Conservation (phyloP, 768 basidiomycete species). For the Rhodotorula taiwanensis region DNA sequence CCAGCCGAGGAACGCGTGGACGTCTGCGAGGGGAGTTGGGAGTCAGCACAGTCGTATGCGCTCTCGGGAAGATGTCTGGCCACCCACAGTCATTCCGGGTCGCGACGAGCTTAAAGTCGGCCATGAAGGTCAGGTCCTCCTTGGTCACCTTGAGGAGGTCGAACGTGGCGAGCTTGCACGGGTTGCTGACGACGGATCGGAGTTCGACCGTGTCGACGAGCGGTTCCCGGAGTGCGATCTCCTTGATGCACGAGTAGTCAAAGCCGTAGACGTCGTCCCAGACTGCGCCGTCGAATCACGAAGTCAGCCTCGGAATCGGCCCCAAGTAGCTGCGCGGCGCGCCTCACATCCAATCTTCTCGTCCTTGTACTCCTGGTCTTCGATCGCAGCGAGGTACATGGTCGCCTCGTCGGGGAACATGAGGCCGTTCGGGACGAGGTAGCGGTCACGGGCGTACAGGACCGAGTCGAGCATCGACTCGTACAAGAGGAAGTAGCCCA, state of each 20-base stretch:
- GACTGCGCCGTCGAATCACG: slow-evolving; percentile 52
- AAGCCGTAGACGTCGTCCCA: slow-evolving; percentile 99
- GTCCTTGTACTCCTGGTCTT: slow-evolving; percentile 99
- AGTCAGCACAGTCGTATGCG: neutral
- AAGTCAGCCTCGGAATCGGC: too few species aligned
- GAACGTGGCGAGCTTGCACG: slow-evolving; percentile 85
- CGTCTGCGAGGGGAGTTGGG: slow-evolving; percentile 52
- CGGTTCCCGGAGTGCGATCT: slow-evolving; percentile 91
- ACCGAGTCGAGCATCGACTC: slow-evolving; percentile 99
- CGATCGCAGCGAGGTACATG: slow-evolving; percentile 90
- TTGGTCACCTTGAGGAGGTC: slow-evolving; percentile 85
- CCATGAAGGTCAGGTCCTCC: slow-evolving; percentile 82
- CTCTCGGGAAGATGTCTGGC: neutral
- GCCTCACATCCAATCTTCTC: slow-evolving; percentile 97
- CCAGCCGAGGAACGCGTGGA: slow-evolving; percentile 98
- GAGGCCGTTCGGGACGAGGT: slow-evolving; percentile 76
- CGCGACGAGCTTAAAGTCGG: slow-evolving; percentile 68
- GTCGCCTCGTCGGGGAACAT: slow-evolving; percentile 95
- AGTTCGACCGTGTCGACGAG: slow-evolving; percentile 98
- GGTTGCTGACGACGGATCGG: slow-evolving; percentile 88
- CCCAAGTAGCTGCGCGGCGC: too few species aligned
- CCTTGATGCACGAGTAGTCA: slow-evolving; percentile 98
- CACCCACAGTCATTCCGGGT: slow-evolving; percentile 87
- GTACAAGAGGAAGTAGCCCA: slow-evolving; percentile 97
- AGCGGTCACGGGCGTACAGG: slow-evolving; percentile 90